Evolutionary conservation across 768 basidiomycete species (phyloP).

Genomic region (Boletus rubescentipes): DNA sequence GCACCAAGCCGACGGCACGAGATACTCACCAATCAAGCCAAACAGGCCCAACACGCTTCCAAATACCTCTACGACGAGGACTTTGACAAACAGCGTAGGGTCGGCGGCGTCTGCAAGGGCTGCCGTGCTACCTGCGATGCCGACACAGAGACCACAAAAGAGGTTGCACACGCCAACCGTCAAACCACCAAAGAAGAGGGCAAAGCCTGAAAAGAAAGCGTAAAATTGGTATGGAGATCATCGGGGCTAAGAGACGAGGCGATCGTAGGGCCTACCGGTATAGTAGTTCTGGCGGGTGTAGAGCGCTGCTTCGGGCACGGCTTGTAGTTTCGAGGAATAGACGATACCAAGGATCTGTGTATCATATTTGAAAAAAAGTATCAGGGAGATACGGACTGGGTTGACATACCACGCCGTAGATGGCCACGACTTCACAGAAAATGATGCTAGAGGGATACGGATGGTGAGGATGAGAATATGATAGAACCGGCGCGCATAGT

Average conservation of each 20-base stretch:
- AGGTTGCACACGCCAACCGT: constrained; percentile 95
- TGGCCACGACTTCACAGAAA: constrained; percentile 99
- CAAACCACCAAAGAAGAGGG: constrained; percentile 96
- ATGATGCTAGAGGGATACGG: constrained; percentile 66
- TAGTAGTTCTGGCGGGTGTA: constrained; percentile 91
- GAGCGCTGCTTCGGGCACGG: constrained; percentile 59
- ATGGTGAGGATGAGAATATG: not conserved
- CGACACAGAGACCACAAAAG: constrained; percentile 91
- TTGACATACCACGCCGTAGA: constrained; percentile 85
- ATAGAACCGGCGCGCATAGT: not conserved
- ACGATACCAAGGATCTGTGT: constrained; percentile 91
- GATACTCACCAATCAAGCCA: constrained; percentile 80
- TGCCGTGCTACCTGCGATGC: constrained; percentile 93
- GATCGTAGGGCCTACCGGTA: constrained; percentile 58
- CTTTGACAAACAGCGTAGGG: constrained; percentile 92
- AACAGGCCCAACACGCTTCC: constrained; percentile 90
- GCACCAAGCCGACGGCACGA: not conserved
- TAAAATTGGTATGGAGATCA: not conserved
- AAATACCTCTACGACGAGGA: constrained; percentile 94
- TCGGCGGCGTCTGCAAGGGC: constrained; percentile 95
- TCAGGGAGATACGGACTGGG: not conserved
- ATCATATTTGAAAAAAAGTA: not conserved
- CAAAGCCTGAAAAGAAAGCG: constrained; percentile 55
- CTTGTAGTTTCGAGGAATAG: constrained; percentile 78
- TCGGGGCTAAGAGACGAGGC: not conserved